phyloP scores from a whole-genome alignment of 306 rosid species.

The Rubus parviflorus region DNA sequence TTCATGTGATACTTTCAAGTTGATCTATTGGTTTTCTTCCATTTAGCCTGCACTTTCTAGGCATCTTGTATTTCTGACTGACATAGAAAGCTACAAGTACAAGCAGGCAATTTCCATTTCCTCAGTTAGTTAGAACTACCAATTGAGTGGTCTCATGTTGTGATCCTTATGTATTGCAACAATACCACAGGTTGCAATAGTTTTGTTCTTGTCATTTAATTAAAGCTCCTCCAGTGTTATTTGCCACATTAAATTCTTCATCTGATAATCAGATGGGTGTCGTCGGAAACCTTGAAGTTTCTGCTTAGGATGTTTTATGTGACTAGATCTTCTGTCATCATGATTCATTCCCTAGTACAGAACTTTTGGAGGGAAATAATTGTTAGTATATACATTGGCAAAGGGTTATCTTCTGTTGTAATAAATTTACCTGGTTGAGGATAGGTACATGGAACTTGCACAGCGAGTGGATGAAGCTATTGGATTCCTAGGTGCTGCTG shows the following conservation, averaged over 20 bases:
- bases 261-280: not conserved
- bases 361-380: not conserved
- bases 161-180: not conserved
- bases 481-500: conserved; percentile 48
- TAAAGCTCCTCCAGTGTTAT: not conserved
- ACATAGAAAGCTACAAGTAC: not conserved
- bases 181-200: not conserved
- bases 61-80: not conserved
- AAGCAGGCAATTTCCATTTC: not conserved
- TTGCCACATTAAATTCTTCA: not conserved
- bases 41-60: not conserved
- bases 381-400: not conserved
- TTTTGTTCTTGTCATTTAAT: not conserved
- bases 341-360: not conserved
- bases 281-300: not conserved
- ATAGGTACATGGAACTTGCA: conserved; percentile 42
- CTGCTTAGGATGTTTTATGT: not conserved
- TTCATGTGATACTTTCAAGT: not conserved
- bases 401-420: not conserved
- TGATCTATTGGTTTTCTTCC: not conserved
- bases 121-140: not conserved
- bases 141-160: not conserved
- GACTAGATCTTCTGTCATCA: not conserved
- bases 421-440: conserved; percentile 6
- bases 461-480: conserved; percentile 46